Evolutionary conservation across 495 filamentous ascomycete species (phyloP).

Genomic region (Tirmania nivea): DNA sequence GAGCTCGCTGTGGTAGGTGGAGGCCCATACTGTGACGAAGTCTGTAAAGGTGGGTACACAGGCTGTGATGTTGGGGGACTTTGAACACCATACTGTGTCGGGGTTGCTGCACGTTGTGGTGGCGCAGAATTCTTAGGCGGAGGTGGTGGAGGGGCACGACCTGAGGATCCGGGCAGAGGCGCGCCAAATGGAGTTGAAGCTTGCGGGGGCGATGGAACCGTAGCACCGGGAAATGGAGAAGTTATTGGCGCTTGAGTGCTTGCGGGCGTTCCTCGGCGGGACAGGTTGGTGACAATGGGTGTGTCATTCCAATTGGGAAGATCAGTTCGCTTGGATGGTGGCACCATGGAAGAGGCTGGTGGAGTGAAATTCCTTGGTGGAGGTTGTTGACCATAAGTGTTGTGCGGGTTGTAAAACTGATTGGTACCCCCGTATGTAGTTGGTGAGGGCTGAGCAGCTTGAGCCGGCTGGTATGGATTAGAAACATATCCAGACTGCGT

Average conservation of each 20-base stretch:
- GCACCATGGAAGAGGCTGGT: slow-evolving; percentile 37
- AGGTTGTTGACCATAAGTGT: slow-evolving; percentile 27
- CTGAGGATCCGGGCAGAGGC: slow-evolving; percentile 17
- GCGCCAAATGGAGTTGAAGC: slow-evolving; percentile 20
- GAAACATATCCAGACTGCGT: slow-evolving; percentile 8
- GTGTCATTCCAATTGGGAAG: slow-evolving; percentile 84
- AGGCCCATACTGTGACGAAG: slow-evolving; percentile 38
- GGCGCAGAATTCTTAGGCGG: slow-evolving; percentile 34
- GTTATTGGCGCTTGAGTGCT: slow-evolving; percentile 35
- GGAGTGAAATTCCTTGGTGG: slow-evolving; percentile 35
- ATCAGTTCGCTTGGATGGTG: slow-evolving; percentile 48
- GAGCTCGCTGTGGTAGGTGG: slow-evolving; percentile 25
- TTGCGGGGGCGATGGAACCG: slow-evolving; percentile 21
- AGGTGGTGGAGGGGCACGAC: slow-evolving; percentile 28
- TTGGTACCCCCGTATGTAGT: slow-evolving; percentile 24
- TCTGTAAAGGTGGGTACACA: slow-evolving; percentile 27
- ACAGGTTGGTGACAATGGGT: slow-evolving; percentile 61
- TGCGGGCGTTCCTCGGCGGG: slow-evolving; percentile 28
- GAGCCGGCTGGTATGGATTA: slow-evolving; percentile 30
- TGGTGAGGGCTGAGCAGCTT: slow-evolving; percentile 19
- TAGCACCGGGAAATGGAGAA: slow-evolving; percentile 29
- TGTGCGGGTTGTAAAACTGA: slow-evolving; percentile 13
- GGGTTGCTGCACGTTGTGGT: slow-evolving; percentile 28
- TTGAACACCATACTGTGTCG: slow-evolving; percentile 7
- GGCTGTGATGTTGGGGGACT: slow-evolving; percentile 23